Evolutionary conservation across 805 yeast species (phyloP).

Genomic region (Saturnispora gosingensis): DNA sequence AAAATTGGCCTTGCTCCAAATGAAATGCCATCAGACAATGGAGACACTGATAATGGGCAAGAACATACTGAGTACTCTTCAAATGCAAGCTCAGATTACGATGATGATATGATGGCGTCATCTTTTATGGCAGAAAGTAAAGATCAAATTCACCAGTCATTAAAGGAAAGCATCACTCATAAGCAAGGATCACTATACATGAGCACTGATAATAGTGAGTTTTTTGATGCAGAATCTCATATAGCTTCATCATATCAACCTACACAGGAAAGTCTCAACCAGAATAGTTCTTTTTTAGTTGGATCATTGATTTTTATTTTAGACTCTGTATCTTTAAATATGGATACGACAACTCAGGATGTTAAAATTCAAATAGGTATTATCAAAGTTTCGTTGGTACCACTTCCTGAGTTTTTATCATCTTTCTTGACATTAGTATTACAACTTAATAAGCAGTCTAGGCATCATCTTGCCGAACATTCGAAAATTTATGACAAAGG

Average conservation of each 20-base stretch:
- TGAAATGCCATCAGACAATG: conserved; percentile 23
- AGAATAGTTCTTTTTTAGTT: neutral
- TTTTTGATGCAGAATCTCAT: conserved; percentile 23
- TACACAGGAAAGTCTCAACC: neutral
- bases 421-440: conserved; percentile 32
- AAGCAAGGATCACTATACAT: conserved; percentile 57
- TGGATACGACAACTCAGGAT: conserved; percentile 17
- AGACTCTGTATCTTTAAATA: neutral
- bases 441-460: conserved; percentile 18
- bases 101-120: conserved; percentile 30
- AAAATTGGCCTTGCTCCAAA: conserved; percentile 35
- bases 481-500: neutral
- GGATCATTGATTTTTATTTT: conserved; percentile 2
- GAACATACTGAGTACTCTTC: conserved; percentile 3
- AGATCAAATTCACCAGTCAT: conserved; percentile 25
- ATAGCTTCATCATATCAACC: conserved; percentile 3
- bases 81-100: conserved; percentile 24
- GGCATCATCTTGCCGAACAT: neutral
- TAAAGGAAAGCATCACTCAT: conserved; percentile 51
- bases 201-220: conserved; percentile 60
- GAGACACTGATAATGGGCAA: conserved; percentile 3
- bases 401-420: conserved; percentile 32
- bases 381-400: conserved; percentile 36
- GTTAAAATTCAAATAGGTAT: conserved; percentile 32
- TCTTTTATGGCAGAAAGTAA: conserved; percentile 25